phyloP scores from a whole-genome alignment of 75 land plant genomes.

The Larix kaempferi region DNA sequence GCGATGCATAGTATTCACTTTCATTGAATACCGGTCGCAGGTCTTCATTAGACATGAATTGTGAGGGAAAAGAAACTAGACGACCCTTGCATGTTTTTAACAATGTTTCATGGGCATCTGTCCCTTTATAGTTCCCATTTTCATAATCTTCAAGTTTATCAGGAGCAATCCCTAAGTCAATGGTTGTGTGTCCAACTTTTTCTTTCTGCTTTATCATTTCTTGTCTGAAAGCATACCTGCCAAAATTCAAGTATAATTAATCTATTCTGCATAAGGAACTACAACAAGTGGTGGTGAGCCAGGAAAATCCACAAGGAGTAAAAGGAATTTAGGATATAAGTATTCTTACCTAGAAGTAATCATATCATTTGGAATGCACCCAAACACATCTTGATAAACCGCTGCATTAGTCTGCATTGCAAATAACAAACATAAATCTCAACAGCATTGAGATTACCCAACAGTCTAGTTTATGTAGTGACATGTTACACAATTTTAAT shows the following conservation, averaged over 20 bases:
- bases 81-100: slow-evolving; percentile 50
- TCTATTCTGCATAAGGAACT: not conserved
- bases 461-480: not conserved
- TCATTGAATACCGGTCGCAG: slow-evolving; percentile 97
- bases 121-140: slow-evolving; percentile 36
- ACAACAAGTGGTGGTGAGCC: not conserved
- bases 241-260: not conserved
- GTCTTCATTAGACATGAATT: slow-evolving; percentile 93
- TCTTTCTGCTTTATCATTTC: slow-evolving; percentile 61
- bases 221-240: slow-evolving; percentile 71
- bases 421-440: not conserved
- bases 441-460: not conserved
- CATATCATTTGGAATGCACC: slow-evolving; percentile 89
- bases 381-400: slow-evolving; percentile 88
- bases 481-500: not conserved
- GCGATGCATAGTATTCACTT: slow-evolving; percentile 90
- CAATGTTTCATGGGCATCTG: slow-evolving; percentile 60
- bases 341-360: slow-evolving; percentile 67
- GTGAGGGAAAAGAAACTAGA: slow-evolving; percentile 80
- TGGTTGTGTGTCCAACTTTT: slow-evolving; percentile 79
- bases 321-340: not conserved
- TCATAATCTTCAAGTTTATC: slow-evolving; percentile 39
- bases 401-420: slow-evolving; percentile 52
- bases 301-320: not conserved
- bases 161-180: slow-evolving; percentile 90